These are phyloP conservation scores for Scedosporium dehoogii DNA, from an alignment of 2,329 filamentous ascomycete genomes.

Conservation along the genomic window DNA sequence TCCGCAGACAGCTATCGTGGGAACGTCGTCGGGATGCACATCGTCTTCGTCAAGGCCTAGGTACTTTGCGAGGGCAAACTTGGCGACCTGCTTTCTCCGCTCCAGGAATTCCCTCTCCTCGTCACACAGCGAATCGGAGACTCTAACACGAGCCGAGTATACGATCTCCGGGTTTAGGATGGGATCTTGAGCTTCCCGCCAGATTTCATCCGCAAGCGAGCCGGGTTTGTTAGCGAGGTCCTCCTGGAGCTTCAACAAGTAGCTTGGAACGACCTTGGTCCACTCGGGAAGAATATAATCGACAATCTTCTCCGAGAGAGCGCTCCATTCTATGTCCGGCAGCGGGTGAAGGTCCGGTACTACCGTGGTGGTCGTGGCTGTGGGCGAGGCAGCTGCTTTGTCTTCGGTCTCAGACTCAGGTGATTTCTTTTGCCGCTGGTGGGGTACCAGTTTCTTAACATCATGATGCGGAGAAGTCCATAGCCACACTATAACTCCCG, in stretches of 20 bases:
- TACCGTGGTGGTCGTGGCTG: conserved; percentile 35
- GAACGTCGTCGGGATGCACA: conserved; percentile 88
- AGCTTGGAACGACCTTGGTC: conserved; percentile 66
- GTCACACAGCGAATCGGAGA: conserved; percentile 69
- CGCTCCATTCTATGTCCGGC: conserved; percentile 45
- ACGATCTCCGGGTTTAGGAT: conserved; percentile 77
- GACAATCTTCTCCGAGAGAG: conserved; percentile 49
- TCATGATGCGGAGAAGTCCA: background rate
- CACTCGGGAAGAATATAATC: conserved; percentile 72
- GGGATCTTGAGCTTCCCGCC: conserved; percentile 81
- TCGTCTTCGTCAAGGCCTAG: conserved; percentile 67
- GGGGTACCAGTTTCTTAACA: background rate
- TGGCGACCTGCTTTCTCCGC: conserved; percentile 58
- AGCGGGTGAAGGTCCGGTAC: conserved; percentile 45
- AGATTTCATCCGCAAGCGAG: conserved; percentile 85
- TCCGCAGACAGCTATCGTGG: conserved; percentile 85
- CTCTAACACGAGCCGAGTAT: conserved; percentile 70
- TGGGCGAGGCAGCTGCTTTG: conserved; percentile 31
- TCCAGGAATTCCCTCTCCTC: conserved; percentile 71
- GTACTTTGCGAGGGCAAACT: conserved; percentile 70
- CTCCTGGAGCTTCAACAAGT: conserved; percentile 71
- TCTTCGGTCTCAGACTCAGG: background rate
- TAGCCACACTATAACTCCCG: background rate
- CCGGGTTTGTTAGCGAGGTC: conserved; percentile 83
- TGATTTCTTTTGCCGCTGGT: background rate